phyloP scores from a whole-genome alignment of 495 filamentous ascomycete species.

The Penicillium longicatenatum region DNA sequence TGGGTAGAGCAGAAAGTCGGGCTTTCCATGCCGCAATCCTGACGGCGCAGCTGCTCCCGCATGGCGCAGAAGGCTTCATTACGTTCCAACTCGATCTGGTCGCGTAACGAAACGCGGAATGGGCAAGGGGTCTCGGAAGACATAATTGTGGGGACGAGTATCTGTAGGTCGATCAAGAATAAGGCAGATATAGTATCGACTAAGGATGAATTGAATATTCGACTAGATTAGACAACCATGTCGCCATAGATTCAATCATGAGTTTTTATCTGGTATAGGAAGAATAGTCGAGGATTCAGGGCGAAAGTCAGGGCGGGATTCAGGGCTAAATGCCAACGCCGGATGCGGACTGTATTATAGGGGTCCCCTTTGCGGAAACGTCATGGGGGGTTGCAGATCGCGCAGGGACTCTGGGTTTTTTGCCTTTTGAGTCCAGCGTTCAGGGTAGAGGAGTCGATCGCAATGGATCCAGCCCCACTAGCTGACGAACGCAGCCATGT shows the following conservation, averaged over 20 bases:
- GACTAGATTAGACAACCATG: slow-evolving; percentile 22
- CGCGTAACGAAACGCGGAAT: slow-evolving; percentile 46
- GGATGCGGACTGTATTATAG: slow-evolving; percentile 30
- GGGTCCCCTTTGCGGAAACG: slow-evolving; percentile 29
- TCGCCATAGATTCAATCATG: slow-evolving; percentile 15
- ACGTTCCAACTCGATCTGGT: slow-evolving; percentile 38
- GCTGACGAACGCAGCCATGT: slow-evolving; percentile 30
- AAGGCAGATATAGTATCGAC: background rate
- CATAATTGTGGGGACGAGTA: slow-evolving; percentile 20
- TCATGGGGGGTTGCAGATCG: slow-evolving; percentile 29
- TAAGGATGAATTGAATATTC: slow-evolving; percentile 6
- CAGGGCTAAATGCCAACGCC: slow-evolving; percentile 12
- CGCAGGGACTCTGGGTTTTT: slow-evolving; percentile 11
- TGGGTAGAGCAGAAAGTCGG: slow-evolving; percentile 55
- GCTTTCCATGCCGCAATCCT: slow-evolving; percentile 40
- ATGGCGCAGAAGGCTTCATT: slow-evolving; percentile 49
- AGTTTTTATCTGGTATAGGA: background rate
- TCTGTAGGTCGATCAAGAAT: slow-evolving; percentile 1
- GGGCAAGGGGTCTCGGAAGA: slow-evolving; percentile 39
- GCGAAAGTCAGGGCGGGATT: background rate
- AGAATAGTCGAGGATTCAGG: too few species aligned
- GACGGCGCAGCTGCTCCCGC: slow-evolving; percentile 46
- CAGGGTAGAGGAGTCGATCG: slow-evolving; percentile 28
- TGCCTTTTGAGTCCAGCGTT: slow-evolving; percentile 15
- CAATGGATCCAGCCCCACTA: slow-evolving; percentile 29